Percentiles rank a stretch among this genome's conserved stretches.
Evolutionary conservation across 495 filamentous ascomycete genomes (phyloP).

Genomic region (Tuber magnatum): DNA sequence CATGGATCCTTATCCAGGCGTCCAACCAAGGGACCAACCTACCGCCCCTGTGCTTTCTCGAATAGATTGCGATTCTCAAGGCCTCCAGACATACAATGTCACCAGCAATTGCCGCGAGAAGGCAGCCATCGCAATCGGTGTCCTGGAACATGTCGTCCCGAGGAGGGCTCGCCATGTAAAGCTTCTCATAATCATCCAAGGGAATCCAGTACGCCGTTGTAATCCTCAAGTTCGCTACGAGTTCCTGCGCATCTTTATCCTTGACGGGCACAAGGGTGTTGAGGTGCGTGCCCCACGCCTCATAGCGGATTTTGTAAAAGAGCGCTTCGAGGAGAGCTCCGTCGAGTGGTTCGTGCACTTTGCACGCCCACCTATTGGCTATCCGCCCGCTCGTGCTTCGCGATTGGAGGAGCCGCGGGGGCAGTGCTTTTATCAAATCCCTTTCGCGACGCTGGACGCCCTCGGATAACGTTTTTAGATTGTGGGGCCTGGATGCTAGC

Average conservation of each 20-base stretch:
- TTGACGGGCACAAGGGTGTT: background rate
- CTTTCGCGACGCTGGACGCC: background rate
- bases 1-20: background rate
- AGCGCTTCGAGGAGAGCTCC: background rate
- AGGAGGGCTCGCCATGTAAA: background rate
- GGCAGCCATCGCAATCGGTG: background rate
- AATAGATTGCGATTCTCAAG: background rate
- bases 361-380: conserved; percentile 1
- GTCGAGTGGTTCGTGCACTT: background rate
- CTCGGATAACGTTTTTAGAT: background rate
- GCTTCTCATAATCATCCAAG: background rate
- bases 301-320: background rate
- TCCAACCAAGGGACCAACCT: background rate
- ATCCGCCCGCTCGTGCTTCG: background rate
- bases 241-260: background rate
- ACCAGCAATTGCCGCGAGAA: background rate
- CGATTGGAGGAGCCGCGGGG: background rate
- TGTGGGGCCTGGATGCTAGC: background rate
- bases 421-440: background rate
- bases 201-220: background rate
- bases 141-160: background rate
- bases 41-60: background rate
- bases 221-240: background rate
- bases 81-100: background rate
- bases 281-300: background rate